A percentile compares a stretch with the other conserved stretches of the same genome.
Conservation (phyloP, 805 yeast genomes). For the Metschnikowia kofuensis region DNA sequence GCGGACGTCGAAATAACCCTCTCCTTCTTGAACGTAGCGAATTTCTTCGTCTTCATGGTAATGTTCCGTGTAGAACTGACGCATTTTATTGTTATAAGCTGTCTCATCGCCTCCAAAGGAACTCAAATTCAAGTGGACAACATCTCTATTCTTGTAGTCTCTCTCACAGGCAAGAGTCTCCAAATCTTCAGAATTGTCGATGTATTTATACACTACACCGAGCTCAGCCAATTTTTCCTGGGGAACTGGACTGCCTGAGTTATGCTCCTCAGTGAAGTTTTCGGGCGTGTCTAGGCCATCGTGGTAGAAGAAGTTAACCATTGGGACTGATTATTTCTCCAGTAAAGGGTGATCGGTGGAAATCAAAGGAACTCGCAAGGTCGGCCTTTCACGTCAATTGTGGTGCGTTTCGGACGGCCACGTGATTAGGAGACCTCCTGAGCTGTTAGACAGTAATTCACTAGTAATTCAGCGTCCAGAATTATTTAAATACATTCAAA, state of each 20-base stretch:
- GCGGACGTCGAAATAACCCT: slow-evolving; percentile 88
- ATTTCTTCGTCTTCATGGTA: slow-evolving; percentile 97
- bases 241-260: slow-evolving; percentile 61
- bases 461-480: too few relatives aligned
- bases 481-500: too few relatives aligned
- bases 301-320: slow-evolving; percentile 56
- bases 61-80: slow-evolving; percentile 77
- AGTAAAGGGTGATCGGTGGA: not conserved
- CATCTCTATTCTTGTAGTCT: slow-evolving; percentile 77
- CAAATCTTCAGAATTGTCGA: slow-evolving; percentile 52
- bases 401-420: not conserved
- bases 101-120: slow-evolving; percentile 57
- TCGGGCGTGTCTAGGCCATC: slow-evolving; percentile 56
- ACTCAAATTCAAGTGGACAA: slow-evolving; percentile 54
- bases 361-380: not conserved
- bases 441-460: not conserved
- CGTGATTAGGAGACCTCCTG: not conserved
- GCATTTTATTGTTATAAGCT: slow-evolving; percentile 62
- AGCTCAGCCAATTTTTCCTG: slow-evolving; percentile 48
- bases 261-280: slow-evolving; percentile 63
- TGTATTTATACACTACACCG: slow-evolving; percentile 66
- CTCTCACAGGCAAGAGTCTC: slow-evolving; percentile 66
- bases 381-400: not conserved
- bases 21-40: slow-evolving; percentile 83
- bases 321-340: not conserved